phyloP scores from a whole-genome alignment of 345 rosid species.

The Rhizophora mangle region DNA sequence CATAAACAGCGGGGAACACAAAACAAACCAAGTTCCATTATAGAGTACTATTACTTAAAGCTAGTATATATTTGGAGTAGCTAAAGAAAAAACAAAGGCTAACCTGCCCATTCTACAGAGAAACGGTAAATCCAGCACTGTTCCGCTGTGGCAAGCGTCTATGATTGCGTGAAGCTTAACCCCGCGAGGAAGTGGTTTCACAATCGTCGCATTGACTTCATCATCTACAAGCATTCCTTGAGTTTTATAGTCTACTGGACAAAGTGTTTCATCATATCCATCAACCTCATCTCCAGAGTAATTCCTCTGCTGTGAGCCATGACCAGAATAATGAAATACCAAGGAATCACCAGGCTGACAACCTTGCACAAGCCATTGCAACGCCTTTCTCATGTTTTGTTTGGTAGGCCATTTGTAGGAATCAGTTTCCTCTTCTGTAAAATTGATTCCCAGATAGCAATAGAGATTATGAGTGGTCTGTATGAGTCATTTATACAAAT shows the following conservation, averaged over 20 bases:
- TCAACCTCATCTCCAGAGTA: conserved; percentile 67
- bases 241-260: conserved; percentile 60
- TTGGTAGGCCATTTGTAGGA: conserved; percentile 59
- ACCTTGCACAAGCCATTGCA: conserved; percentile 69
- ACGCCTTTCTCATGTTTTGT: conserved; percentile 64
- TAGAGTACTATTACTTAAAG: neutral
- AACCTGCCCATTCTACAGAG: conserved; percentile 88
- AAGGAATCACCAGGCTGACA: conserved; percentile 80
- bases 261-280: conserved; percentile 87
- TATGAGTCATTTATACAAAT: no score
- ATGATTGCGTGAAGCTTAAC: conserved; percentile 86
- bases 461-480: neutral
- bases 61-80: neutral
- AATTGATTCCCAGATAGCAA: neutral
- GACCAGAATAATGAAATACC: conserved; percentile 87
- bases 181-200: conserved; percentile 80
- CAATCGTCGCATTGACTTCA: conserved; percentile 74
- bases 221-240: conserved; percentile 86
- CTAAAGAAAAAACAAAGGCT: neutral
- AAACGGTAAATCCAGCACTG: conserved; percentile 74
- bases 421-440: conserved; percentile 80
- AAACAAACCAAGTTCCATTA: neutral
- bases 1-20: neutral
- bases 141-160: conserved; percentile 95
- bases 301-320: conserved; percentile 73